Evolutionary conservation across 2,329 filamentous ascomycete species (phyloP).

Genomic region (Stagonosporopsis tanaceti): DNA sequence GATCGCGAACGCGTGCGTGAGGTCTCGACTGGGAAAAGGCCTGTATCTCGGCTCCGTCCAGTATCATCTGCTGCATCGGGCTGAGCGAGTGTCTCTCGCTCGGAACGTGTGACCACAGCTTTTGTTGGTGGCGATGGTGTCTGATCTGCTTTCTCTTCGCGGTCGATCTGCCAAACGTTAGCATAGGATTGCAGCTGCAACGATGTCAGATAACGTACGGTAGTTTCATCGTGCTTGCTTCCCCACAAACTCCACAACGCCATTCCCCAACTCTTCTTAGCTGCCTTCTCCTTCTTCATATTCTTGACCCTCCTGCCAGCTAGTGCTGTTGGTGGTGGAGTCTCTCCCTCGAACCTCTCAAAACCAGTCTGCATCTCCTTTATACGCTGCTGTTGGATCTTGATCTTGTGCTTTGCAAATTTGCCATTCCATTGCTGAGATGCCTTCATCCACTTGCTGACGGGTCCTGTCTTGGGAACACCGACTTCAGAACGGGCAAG

Average conservation of each 20-base stretch:
- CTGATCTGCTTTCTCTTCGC: conserved; percentile 44
- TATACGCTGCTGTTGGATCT: conserved; percentile 75
- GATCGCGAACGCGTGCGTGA: conserved; percentile 40
- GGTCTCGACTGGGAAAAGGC: conserved; percentile 7
- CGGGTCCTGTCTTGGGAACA: conserved; percentile 78
- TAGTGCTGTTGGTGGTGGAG: conserved; percentile 83
- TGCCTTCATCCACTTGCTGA: conserved; percentile 82
- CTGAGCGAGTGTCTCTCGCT: conserved; percentile 9
- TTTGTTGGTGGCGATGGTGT: conserved; percentile 9
- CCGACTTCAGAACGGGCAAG: conserved; percentile 74
- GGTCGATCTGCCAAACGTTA: conserved; percentile 36
- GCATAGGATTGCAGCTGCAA: not conserved
- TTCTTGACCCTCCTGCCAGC: conserved; percentile 70
- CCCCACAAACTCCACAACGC: conserved; percentile 88
- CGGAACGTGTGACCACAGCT: conserved; percentile 23
- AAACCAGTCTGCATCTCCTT: conserved; percentile 77
- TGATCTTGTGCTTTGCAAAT: conserved; percentile 73
- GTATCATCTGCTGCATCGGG: conserved; percentile 49
- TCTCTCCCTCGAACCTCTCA: conserved; percentile 73
- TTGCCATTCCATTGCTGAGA: conserved; percentile 76
- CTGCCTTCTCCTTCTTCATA: conserved; percentile 59
- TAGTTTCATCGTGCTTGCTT: conserved; percentile 84
- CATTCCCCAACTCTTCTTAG: conserved; percentile 76
- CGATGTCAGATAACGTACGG: conserved; percentile 56
- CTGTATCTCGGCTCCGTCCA: conserved; percentile 15